Evolutionary conservation across 345 rosid species (phyloP).

Genomic region (Euphorbia peplus): DNA sequence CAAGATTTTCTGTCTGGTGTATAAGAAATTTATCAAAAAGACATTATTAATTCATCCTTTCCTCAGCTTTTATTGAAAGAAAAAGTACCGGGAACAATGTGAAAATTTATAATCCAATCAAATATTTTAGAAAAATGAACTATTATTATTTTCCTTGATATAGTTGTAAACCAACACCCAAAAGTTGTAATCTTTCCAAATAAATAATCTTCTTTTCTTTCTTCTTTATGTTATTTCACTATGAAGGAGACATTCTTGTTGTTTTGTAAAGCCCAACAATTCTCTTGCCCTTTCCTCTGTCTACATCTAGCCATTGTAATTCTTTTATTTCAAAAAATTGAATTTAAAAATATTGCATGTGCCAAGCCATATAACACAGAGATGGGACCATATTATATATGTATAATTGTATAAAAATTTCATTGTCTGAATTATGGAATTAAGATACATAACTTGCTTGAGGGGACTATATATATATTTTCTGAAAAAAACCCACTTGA

Average conservation of each 20-base stretch:
- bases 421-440: slow-evolving; percentile 8
- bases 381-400: slow-evolving; percentile 16
- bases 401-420: not conserved
- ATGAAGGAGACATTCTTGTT: slow-evolving; percentile 19
- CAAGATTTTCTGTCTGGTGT: no score
- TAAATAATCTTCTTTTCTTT: not conserved
- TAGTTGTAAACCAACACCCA: not conserved
- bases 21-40: no score
- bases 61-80: no score
- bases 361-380: not conserved
- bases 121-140: no score
- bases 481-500: not conserved
- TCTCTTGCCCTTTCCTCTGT: slow-evolving; percentile 27
- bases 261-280: slow-evolving; percentile 15
- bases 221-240: not conserved
- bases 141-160: slow-evolving; percentile 5
- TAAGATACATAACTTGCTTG: slow-evolving; percentile 1
- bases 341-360: not conserved
- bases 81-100: no score
- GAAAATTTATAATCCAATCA: no score
- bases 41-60: no score
- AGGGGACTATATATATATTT: not conserved
- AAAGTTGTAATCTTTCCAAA: not conserved
- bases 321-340: no score
- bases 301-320: slow-evolving; percentile 4